phyloP scores from a whole-genome alignment of 139 green algal genomes.

The Deuterostichococcus epilithicus region DNA sequence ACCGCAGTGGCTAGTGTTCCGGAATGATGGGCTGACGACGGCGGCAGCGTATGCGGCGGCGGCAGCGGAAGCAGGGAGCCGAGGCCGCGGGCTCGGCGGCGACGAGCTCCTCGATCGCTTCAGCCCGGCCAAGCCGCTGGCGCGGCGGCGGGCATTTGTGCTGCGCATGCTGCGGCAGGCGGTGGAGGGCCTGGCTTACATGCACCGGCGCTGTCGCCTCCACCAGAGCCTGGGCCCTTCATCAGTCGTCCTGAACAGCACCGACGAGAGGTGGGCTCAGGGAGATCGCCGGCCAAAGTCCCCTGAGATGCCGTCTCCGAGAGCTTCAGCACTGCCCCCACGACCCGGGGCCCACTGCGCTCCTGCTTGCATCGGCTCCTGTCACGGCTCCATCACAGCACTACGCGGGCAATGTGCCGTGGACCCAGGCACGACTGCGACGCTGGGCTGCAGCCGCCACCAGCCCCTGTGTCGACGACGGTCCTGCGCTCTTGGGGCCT shows the following conservation, averaged over 20 bases:
- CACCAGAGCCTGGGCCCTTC: constrained; percentile 44
- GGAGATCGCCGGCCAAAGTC: too few species aligned
- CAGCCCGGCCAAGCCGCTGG: constrained; percentile 9
- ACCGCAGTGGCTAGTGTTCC: constrained; percentile 47
- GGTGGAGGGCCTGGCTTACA: constrained; percentile 38
- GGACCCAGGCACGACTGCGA: too few species aligned
- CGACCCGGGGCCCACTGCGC: too few species aligned
- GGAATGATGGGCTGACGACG: constrained; percentile 20
- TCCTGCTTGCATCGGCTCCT: too few species aligned
- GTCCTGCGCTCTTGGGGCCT: too few species aligned
- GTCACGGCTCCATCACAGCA: too few species aligned
- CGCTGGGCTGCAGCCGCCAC: too few species aligned
- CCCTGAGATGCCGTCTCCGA: too few species aligned
- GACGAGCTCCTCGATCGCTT: constrained; percentile 21
- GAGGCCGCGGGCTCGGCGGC: constrained; percentile 6
- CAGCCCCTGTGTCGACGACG: too few species aligned
- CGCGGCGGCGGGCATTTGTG: constrained; percentile 27
- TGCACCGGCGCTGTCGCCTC: constrained; percentile 35
- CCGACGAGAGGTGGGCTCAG: constrained; percentile 6
- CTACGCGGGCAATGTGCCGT: too few species aligned
- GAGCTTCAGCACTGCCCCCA: too few species aligned
- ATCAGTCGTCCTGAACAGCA: constrained; percentile 41
- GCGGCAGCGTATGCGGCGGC: constrained; percentile 12
- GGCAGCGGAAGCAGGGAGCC: constrained; percentile 11
- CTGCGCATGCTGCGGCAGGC: constrained; percentile 17